Percentiles rank a stretch among this genome's conserved stretches.
phyloP scores from a whole-genome alignment of 257 asterid genomes.

The Salvia miltiorrhiza region DNA sequence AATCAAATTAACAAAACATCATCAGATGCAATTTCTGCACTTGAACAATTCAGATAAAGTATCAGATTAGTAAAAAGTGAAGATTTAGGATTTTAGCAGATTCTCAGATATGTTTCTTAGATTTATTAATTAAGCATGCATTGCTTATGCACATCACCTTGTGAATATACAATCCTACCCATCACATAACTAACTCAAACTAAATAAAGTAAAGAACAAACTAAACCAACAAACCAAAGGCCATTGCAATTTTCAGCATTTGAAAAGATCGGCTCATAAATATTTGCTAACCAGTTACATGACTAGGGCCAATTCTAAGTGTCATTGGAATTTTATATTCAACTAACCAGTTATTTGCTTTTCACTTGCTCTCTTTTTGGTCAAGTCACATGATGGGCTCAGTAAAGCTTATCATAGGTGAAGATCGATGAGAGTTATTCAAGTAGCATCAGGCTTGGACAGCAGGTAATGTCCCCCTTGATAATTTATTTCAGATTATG shows the following conservation, averaged over 20 bases:
- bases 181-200: conserved; percentile 1
- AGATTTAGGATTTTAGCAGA: not conserved
- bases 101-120: not conserved
- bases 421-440: not conserved
- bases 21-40: not conserved
- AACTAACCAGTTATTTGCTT: not conserved
- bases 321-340: not conserved
- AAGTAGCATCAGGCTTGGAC: not conserved
- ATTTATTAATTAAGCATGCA: not conserved
- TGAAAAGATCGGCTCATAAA: not conserved
- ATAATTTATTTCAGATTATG: not conserved
- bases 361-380: not conserved
- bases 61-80: not conserved
- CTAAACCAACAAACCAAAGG: not conserved
- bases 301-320: not conserved
- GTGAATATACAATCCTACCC: not conserved
- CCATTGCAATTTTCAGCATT: not conserved
- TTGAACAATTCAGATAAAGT: conserved; percentile 1
- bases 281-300: too few species aligned
- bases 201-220: not conserved
- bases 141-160: not conserved
- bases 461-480: not conserved
- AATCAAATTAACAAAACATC: not conserved
- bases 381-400: not conserved
- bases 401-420: conserved; percentile 11